Percentiles rank a stretch among this genome's conserved stretches.
These are phyloP conservation scores for Pyracantha coccinea DNA, from an alignment of 331 rosid species.

Conservation along the genomic window DNA sequence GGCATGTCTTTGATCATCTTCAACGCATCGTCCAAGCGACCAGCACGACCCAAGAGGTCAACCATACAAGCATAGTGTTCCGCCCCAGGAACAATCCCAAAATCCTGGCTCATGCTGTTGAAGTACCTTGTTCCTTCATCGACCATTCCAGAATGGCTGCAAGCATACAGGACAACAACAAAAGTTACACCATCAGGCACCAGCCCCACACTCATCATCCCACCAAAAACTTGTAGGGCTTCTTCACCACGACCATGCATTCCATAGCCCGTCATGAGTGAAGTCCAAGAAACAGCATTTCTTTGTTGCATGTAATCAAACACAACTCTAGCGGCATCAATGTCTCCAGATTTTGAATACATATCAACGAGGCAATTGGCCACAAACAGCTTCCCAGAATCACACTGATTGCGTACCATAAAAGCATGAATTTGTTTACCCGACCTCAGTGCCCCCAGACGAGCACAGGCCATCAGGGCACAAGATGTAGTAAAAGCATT, in stretches of 20 bases:
- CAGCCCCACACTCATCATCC: conserved; percentile 43
- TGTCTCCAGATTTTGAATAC: conserved; percentile 85
- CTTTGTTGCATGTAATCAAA: conserved; percentile 47
- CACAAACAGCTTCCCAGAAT: conserved; percentile 43
- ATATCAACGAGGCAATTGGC: conserved; percentile 80
- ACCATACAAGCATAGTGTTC: conserved; percentile 94
- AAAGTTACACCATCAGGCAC: conserved; percentile 66
- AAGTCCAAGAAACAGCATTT: conserved; percentile 84
- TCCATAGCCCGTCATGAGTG: conserved; percentile 71
- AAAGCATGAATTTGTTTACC: conserved; percentile 71
- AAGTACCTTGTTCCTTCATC: conserved; percentile 62
- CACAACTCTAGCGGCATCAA: conserved; percentile 57
- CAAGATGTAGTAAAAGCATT: conserved; percentile 75
- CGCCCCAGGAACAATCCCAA: conserved; percentile 58
- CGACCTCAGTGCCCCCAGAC: conserved; percentile 55
- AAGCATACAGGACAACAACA: conserved; percentile 77
- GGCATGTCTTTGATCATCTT: conserved; percentile 65
- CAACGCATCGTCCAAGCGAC: conserved; percentile 51
- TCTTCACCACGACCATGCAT: conserved; percentile 89
- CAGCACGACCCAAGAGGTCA: conserved; percentile 86
- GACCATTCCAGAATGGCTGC: conserved; percentile 79
- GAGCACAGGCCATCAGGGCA: conserved; percentile 80
- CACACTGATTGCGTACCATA: conserved; percentile 46
- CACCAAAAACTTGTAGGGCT: conserved; percentile 52
- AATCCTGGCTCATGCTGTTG: conserved; percentile 45